Evolutionary conservation across 768 basidiomycete species (phyloP).

Genomic region (Gymnopilus junonius): DNA sequence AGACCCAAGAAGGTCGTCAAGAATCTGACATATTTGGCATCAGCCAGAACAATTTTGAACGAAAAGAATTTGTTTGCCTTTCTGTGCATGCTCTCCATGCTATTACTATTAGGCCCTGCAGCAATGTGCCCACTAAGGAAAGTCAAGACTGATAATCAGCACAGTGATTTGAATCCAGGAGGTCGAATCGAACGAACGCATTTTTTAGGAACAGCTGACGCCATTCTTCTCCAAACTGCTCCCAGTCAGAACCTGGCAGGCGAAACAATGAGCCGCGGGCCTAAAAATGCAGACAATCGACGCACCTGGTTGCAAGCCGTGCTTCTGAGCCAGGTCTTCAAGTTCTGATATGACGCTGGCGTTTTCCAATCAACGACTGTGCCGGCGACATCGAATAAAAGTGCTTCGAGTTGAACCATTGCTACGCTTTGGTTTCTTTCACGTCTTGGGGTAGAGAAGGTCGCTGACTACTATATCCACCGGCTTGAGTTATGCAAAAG

Average conservation of each 20-base stretch:
- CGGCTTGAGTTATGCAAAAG: not conserved
- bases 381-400: constrained; percentile 54
- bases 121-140: constrained; percentile 43
- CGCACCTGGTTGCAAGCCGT: constrained; percentile 14
- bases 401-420: constrained; percentile 36
- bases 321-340: constrained; percentile 28
- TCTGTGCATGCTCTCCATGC: constrained; percentile 59
- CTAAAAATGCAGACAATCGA: not conserved
- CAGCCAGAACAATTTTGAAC: not conserved
- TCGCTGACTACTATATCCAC: not conserved
- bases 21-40: constrained; percentile 42
- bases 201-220: constrained; percentile 49
- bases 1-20: constrained; percentile 55
- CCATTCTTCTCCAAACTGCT: constrained; percentile 60
- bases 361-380: constrained; percentile 54
- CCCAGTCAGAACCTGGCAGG: constrained; percentile 38
- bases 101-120: constrained; percentile 48
- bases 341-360: constrained; percentile 37
- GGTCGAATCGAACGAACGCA: constrained; percentile 39
- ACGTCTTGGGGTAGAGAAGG: not conserved
- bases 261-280: not conserved
- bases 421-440: not conserved
- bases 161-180: not conserved
- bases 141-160: not conserved
- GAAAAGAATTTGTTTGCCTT: constrained; percentile 40